phyloP scores from a whole-genome alignment of 2,329 filamentous ascomycete species.

The Xylariaceae sp. region DNA sequence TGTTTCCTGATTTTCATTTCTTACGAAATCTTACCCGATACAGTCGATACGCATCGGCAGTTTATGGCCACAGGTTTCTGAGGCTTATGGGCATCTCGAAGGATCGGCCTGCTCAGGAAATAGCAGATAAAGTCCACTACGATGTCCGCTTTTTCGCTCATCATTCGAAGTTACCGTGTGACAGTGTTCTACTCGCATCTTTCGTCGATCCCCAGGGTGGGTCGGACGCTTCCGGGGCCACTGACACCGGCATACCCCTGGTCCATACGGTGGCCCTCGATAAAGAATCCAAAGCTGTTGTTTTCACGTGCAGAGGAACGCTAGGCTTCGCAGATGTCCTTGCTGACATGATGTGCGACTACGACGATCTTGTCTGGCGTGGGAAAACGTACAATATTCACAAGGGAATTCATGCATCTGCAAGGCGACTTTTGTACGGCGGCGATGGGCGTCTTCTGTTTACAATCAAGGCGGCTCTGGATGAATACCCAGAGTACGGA shows the following conservation, averaged over 20 bases:
- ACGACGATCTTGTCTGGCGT: conserved; percentile 61
- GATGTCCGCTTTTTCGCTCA: conserved; percentile 61
- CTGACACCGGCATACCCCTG: conserved; percentile 62
- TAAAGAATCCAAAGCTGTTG: conserved; percentile 66
- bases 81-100: conserved; percentile 59
- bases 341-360: conserved; percentile 71
- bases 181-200: conserved; percentile 62
- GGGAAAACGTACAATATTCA: conserved; percentile 65
- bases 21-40: conserved; percentile 60
- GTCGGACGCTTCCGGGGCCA: conserved; percentile 60
- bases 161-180: conserved; percentile 55
- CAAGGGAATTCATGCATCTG: conserved; percentile 70
- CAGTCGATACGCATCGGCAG: conserved; percentile 63
- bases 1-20: conserved; percentile 57
- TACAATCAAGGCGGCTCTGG: conserved; percentile 61
- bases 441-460: conserved; percentile 63
- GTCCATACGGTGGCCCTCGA: conserved; percentile 72
- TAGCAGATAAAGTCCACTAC: conserved; percentile 49
- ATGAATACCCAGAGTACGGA: conserved; percentile 65
- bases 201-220: conserved; percentile 67
- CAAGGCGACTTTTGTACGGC: conserved; percentile 62
- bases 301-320: conserved; percentile 68
- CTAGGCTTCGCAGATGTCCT: conserved; percentile 70
- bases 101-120: conserved; percentile 42
- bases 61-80: conserved; percentile 61